Conservation (phyloP, 768 basidiomycete species). For the Roridomyces roridus region DNA sequence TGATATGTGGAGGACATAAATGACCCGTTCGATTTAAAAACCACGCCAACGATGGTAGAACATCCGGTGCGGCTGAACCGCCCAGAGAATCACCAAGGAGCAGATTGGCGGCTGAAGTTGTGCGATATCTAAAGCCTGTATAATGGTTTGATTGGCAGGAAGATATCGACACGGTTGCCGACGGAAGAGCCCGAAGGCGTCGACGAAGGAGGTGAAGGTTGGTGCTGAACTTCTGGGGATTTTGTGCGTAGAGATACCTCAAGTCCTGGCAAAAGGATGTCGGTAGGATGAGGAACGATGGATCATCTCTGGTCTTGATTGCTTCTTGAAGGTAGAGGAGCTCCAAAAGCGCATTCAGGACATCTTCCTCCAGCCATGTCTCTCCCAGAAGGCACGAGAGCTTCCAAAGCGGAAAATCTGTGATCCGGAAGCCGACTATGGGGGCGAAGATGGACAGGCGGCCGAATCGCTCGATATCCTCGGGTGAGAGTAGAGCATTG, state of each 20-base stretch:
- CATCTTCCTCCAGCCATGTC: conserved; percentile 9
- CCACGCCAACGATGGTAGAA: not conserved
- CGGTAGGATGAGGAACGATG: not conserved
- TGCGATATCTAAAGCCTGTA: not conserved
- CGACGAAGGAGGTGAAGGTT: not conserved
- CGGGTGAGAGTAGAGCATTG: not conserved
- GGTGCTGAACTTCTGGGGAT: not conserved
- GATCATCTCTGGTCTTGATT: not conserved
- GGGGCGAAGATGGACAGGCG: not conserved
- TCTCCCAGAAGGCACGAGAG: conserved; percentile 7
- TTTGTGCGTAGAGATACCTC: not conserved
- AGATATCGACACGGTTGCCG: not conserved
- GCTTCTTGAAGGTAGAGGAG: not conserved
- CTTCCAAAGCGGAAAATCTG: conserved; percentile 6
- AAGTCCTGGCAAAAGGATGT: not conserved
- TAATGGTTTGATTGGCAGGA: not conserved
- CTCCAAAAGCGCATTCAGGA: conserved; percentile 4
- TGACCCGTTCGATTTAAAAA: not conserved
- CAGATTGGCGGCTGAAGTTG: not conserved
- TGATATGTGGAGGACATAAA: not conserved
- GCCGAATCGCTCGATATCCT: not conserved
- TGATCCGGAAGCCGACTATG: not conserved
- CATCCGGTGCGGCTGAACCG: not conserved
- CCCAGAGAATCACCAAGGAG: conserved; percentile 2
- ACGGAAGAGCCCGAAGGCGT: not conserved